Base-by-base conservation (phyloP, 2,329 filamentous ascomycete genomes). In the Sporothrix inflata region DNA sequence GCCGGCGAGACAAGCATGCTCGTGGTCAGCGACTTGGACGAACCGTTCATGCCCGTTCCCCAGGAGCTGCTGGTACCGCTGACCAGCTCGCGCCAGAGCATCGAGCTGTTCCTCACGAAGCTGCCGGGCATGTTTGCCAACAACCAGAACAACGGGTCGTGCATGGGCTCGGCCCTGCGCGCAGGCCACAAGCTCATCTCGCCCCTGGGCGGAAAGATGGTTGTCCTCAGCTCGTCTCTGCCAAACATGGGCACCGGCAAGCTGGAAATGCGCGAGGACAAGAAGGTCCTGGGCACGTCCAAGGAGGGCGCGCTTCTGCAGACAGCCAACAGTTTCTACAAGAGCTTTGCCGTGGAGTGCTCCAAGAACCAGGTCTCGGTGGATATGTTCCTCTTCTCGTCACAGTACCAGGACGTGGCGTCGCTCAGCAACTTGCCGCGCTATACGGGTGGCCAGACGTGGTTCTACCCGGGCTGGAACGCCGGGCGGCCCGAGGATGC, bases 311-410 rank as follows among this genome's bases (percentile, higher is more conserved):
- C 88, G 74, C 87, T 99, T 42, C 85, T 99, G 69, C 95, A 98
- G 81, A 98, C 96, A 0, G 92, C 90, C 53, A 98, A 94, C 84
- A 94, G 93, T 79, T 99, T 98, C 83, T 99, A 98, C 87, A 99
- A 99, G 86, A 97, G 93, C 78, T 99, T 99, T 78, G 96, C 96
- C 0, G 96, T 99, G 3, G 96, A 99, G 80, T 99, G 96, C 82
- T 98, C 94, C 49, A 99, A 99, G 85, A 97, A 97, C 76, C 96
- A 99, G 82, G 96, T 99, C 38, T 98, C 94, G 0, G 94, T 99
- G 76, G 94, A 98, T 81, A 98, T 98, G 94, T 98, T 98, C 85
- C 85, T 98, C 68, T 98, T 97, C 84, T 96, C 93, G 4, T 94
- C 94, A 19, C 93, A 96, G 80, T 98, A 99, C 81, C 96, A 98